Percentiles rank a stretch among this genome's conserved stretches.
These are phyloP conservation scores for Malassezia psittaci DNA, from an alignment of 1,284 basidiomycete genomes.

Conservation along the genomic window DNA sequence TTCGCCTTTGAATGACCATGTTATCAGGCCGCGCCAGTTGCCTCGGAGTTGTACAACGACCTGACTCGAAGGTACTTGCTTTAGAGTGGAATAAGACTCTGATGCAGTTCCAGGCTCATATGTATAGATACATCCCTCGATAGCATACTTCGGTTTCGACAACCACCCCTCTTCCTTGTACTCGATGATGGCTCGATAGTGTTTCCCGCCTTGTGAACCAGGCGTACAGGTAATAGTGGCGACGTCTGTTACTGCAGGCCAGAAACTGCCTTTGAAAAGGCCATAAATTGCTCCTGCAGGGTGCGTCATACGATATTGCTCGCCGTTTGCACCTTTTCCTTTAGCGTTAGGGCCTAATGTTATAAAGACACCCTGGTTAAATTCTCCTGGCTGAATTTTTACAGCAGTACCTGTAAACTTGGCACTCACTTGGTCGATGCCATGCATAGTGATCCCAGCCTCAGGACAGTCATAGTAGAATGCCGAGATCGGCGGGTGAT, in stretches of 20 bases:
- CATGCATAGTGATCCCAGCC: conserved; percentile 33
- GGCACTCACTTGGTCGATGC: conserved; percentile 80
- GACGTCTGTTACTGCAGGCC: conserved; percentile 66
- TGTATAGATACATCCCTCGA: conserved; percentile 82
- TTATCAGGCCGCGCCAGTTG: conserved; percentile 71
- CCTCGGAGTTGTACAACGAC: conserved; percentile 77
- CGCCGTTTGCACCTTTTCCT: conserved; percentile 20
- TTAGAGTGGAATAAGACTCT: conserved; percentile 66
- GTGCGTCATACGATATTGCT: conserved; percentile 63
- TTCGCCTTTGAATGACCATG: conserved; percentile 64
- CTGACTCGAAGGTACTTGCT: conserved; percentile 71
- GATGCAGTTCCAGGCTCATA: conserved; percentile 57
- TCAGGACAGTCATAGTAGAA: conserved; percentile 51
- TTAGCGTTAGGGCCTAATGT: conserved; percentile 15
- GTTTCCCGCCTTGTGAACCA: conserved; percentile 28
- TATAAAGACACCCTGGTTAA: conserved; percentile 64
- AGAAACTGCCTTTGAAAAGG: conserved; percentile 75
- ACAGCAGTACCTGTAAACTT: conserved; percentile 40
- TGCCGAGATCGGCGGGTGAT: conserved; percentile 88
- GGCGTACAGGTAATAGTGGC: conserved; percentile 42
- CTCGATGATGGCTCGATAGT: conserved; percentile 71
- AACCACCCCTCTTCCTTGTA: conserved; percentile 99
- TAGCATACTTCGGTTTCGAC: conserved; percentile 69
- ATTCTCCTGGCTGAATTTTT: conserved; percentile 56
- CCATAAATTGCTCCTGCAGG: conserved; percentile 84